Evolutionary conservation across 768 basidiomycete species (phyloP).

Genomic region (Boletus pseudo-olivaceus): DNA sequence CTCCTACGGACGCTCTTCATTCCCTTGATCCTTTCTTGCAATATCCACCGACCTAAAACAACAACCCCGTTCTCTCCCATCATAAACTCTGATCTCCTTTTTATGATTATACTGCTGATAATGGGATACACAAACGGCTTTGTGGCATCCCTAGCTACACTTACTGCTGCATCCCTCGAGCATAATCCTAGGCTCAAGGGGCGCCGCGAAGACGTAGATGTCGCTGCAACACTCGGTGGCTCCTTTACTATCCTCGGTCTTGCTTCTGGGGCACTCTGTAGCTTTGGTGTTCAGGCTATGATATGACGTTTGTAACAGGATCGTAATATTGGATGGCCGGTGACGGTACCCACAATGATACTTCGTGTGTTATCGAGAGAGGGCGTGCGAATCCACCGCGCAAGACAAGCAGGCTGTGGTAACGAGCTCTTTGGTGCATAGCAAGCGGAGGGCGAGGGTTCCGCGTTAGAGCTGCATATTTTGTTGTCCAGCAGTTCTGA

Average conservation of each 20-base stretch:
- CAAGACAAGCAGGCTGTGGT: neutral
- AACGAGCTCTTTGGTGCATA: neutral
- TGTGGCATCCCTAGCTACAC: slow-evolving; percentile 56
- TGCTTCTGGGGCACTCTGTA: slow-evolving; percentile 68
- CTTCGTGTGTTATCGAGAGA: neutral
- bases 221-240: slow-evolving; percentile 75
- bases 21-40: neutral
- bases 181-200: slow-evolving; percentile 74
- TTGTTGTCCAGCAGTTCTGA: neutral
- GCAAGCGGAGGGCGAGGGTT: neutral
- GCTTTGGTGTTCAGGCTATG: slow-evolving; percentile 72
- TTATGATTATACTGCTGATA: slow-evolving; percentile 63
- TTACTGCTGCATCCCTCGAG: slow-evolving; percentile 74
- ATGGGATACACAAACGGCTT: slow-evolving; percentile 64
- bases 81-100: slow-evolving; percentile 73
- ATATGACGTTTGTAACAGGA: slow-evolving; percentile 43
- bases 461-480: neutral
- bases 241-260: slow-evolving; percentile 79
- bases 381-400: neutral
- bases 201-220: slow-evolving; percentile 72
- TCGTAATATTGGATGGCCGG: neutral
- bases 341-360: neutral
- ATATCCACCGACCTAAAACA: neutral
- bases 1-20: neutral
- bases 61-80: slow-evolving; percentile 30